phyloP scores from a whole-genome alignment of 1,284 basidiomycete species.

The Irpex sp. region DNA sequence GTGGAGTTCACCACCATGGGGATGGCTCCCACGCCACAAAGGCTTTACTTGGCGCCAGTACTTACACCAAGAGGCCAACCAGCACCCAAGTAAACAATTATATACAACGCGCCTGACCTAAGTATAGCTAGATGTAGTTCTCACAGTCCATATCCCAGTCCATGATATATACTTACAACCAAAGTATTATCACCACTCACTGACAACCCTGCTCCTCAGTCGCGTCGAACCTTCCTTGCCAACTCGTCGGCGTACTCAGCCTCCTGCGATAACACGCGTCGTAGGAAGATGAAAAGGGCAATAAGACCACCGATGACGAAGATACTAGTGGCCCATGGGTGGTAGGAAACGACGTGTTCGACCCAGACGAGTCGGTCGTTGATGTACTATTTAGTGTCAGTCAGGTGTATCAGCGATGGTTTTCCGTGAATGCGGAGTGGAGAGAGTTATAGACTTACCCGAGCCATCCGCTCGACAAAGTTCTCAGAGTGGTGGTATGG shows the following conservation, averaged over 20 bases:
- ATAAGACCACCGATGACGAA: constrained; percentile 18
- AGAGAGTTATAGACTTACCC: constrained; percentile 38
- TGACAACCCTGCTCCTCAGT: constrained; percentile 3
- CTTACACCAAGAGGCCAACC: no score
- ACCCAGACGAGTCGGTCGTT: constrained; percentile 42
- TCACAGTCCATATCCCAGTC: no score
- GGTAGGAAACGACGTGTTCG: constrained; percentile 37
- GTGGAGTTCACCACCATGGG: no score
- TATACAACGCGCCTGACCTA: no score
- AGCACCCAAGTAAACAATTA: no score
- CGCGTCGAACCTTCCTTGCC: constrained; percentile 11
- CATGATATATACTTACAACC: no score
- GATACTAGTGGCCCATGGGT: constrained; percentile 28
- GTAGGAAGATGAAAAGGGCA: constrained; percentile 13
- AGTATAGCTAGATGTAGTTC: no score
- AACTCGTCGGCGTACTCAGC: constrained; percentile 4
- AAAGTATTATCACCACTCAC: not conserved
- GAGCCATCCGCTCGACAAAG: constrained; percentile 56
- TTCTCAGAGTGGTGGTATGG: constrained; percentile 65
- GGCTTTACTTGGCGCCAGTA: no score
- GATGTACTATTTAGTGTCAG: constrained; percentile 44
- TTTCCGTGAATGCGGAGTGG: not conserved
- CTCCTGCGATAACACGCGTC: constrained; percentile 14
- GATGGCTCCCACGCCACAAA: no score
- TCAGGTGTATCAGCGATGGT: no score